A percentile compares a stretch with the other conserved stretches of the same genome.
phyloP scores from a whole-genome alignment of 2,329 filamentous ascomycete genomes.

The Epichloe bromicola region DNA sequence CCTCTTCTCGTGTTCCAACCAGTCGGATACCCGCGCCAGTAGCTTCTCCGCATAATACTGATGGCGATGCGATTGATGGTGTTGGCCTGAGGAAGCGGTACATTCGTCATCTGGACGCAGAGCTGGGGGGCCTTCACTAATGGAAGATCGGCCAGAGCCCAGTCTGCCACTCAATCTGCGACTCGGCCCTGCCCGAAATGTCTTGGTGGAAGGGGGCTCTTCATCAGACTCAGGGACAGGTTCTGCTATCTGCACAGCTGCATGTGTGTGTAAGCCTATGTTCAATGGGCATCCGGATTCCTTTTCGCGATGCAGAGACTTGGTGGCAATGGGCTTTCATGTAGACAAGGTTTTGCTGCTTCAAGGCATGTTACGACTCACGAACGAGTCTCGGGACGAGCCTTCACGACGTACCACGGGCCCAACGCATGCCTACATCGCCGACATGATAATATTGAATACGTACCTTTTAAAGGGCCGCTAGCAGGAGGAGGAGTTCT shows the following conservation, averaged over 20 bases:
- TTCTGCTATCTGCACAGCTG: constrained; percentile 46
- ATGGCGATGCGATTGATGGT: constrained; percentile 19
- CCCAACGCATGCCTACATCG: background rate
- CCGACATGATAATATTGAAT: background rate
- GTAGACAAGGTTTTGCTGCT: background rate
- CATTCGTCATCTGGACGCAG: constrained; percentile 17
- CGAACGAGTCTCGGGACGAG: background rate
- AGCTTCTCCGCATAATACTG: constrained; percentile 41
- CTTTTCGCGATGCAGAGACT: background rate
- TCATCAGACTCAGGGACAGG: constrained; percentile 26
- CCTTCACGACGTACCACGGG: background rate
- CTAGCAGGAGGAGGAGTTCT: constrained; percentile 22
- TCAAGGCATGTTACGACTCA: background rate
- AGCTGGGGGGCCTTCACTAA: constrained; percentile 20
- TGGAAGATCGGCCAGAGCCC: constrained; percentile 32
- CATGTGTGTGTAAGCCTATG: constrained; percentile 12
- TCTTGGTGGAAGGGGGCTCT: constrained; percentile 17
- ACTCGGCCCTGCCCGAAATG: constrained; percentile 20
- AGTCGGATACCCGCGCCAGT: constrained; percentile 64
- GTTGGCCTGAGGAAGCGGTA: constrained; percentile 10
- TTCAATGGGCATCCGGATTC: background rate
- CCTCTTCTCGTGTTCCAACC: constrained; percentile 73
- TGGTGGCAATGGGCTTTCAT: background rate
- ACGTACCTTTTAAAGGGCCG: constrained; percentile 29
- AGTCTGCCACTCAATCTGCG: constrained; percentile 23